phyloP scores from a whole-genome alignment of 2,329 filamentous ascomycete species.

The Drechslerella stenobrocha region DNA sequence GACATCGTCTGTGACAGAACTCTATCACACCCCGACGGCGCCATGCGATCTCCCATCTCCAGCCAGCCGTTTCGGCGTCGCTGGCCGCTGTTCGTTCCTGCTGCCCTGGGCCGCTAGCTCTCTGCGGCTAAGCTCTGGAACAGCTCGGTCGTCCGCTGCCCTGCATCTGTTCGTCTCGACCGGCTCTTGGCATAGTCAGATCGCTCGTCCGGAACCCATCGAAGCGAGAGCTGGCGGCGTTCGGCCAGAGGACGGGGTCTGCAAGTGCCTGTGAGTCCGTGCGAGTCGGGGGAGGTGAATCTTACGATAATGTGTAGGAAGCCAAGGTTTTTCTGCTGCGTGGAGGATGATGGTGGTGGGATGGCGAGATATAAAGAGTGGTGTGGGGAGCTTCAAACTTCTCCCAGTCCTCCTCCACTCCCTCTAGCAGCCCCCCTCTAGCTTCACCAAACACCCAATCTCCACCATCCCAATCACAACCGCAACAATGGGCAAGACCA shows the following conservation, averaged over 20 bases:
- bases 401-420: slow-evolving; percentile 10
- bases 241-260: not conserved
- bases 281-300: too few relatives aligned
- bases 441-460: not conserved
- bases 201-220: slow-evolving; percentile 37
- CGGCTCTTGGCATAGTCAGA: not conserved
- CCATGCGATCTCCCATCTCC: not conserved
- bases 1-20: slow-evolving; percentile 15
- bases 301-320: not conserved
- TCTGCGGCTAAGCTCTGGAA: too few relatives aligned
- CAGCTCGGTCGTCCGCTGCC: not conserved
- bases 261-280: not conserved
- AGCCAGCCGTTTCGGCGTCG: not conserved
- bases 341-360: not conserved
- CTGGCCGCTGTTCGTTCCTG: not conserved
- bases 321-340: slow-evolving; percentile 8
- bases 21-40: slow-evolving; percentile 6
- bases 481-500: slow-evolving; percentile 61
- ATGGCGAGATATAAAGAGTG: slow-evolving; percentile 20
- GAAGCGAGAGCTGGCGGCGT: slow-evolving; percentile 6
- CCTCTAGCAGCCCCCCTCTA: slow-evolving; percentile 2
- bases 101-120: too few relatives aligned
- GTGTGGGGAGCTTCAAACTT: slow-evolving; percentile 8
- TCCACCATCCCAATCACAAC: slow-evolving; percentile 11
- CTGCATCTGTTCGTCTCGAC: not conserved